Evolutionary conservation across 2,329 filamentous ascomycete species (phyloP), one percentile per base, ranked within the genome.

Genomic region (Pestalotiopsis sp.): DNA sequence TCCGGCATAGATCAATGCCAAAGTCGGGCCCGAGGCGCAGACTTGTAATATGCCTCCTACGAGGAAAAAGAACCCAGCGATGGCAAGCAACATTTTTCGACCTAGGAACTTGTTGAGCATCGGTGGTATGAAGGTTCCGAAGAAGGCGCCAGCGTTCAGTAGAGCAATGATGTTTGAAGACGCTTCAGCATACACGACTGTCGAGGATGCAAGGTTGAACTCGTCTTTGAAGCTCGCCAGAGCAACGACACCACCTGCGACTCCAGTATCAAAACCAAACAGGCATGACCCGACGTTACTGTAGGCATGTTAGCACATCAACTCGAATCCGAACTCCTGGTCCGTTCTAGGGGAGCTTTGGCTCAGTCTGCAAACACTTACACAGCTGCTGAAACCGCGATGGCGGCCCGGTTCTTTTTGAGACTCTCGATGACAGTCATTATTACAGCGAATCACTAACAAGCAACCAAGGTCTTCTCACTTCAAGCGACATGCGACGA

Each of bases 81-180:
- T 39, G 14, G 60, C 60, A 14, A 63, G 31, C 17, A 63, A 4
- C 12, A 23, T 39, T 9, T 27, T 38, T 12, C 60, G 27, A 36
- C 60, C 60, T 12, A 63, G 36, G 36, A 38, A 63, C 17, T 23
- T 38, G 23, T 27, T 27, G 7, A 64, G 25, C 11, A 52, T 41
- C 17, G 62, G 62, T 17, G 62, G 62, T 45, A 64, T 27, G 3
- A 52, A 64, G 3, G 38, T 64, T 2, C 62, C 62, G 23, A 64
- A 64, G 62, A 64, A 64, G 13, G 62, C 62, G 38, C 62, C 62
- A 17, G 62, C 62, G 41, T 45, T 52, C 3, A 64, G 23, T n/a
- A 64, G 17, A 14, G 62, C 62, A 23, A 64, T 49, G 62, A 52
- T 64, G n/a, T 64, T 64, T 5, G 62, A 64, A 9, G 62, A 64